Evolutionary conservation across 2,329 filamentous ascomycete genomes (phyloP).

Genomic region (Hymenoscyphus fructigenus): DNA sequence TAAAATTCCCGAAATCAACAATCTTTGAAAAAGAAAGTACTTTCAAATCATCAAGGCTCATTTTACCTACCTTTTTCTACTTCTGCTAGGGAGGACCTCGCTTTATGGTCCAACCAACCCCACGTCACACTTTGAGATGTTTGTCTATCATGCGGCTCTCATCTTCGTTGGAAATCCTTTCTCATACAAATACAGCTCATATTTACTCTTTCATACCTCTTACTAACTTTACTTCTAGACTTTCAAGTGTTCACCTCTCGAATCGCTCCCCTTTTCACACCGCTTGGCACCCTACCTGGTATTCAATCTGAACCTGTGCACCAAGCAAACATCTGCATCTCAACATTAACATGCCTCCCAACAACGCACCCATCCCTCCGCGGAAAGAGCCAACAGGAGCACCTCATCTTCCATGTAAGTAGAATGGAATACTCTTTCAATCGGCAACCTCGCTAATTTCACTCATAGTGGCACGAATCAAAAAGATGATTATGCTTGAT

Average conservation of each 20-base stretch:
- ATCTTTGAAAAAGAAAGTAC: neutral
- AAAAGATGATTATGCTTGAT: constrained; percentile 90
- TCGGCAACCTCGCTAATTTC: neutral
- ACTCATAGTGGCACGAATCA: constrained; percentile 79
- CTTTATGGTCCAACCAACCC: too few relatives aligned
- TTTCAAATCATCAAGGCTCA: neutral
- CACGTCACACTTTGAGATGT: neutral
- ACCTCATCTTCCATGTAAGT: constrained; percentile 79
- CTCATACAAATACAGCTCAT: neutral
- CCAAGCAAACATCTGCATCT: neutral
- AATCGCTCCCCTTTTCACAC: constrained; percentile 11
- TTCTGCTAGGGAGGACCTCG: neutral
- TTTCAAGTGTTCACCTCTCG: neutral
- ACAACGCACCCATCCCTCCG: constrained; percentile 78
- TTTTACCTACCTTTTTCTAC: neutral
- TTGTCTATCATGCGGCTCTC: neutral
- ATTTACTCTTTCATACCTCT: neutral
- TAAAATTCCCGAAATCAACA: neutral
- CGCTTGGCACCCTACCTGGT: neutral
- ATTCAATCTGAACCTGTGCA: neutral
- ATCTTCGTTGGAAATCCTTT: neutral
- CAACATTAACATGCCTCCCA: constrained; percentile 73
- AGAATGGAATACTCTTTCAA: neutral
- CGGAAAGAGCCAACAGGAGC: constrained; percentile 81
- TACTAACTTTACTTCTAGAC: neutral